Evolutionary conservation across 805 yeast species (phyloP).

Genomic region (Tetrapisispora phaffii): DNA sequence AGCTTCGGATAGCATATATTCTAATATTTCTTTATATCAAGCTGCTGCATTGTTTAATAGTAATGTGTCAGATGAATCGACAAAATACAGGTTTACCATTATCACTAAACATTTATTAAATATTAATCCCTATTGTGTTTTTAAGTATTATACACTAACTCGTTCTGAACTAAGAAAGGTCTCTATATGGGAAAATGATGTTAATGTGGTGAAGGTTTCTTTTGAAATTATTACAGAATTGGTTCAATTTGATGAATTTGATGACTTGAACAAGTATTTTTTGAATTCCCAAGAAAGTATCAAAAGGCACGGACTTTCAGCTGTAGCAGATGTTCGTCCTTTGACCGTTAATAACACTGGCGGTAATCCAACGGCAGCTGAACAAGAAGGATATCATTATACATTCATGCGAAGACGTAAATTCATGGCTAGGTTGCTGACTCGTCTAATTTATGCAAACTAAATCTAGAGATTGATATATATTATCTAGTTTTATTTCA

Average conservation of each 20-base stretch:
- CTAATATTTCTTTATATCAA: slow-evolving; percentile 30
- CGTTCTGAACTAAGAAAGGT: slow-evolving; percentile 26
- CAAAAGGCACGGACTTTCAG: slow-evolving; percentile 16
- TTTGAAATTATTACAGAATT: slow-evolving; percentile 25
- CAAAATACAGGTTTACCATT: slow-evolving; percentile 28
- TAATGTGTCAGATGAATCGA: slow-evolving; percentile 29
- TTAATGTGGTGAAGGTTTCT: slow-evolving; percentile 28
- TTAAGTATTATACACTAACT: slow-evolving; percentile 27
- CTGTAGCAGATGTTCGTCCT: slow-evolving; percentile 5
- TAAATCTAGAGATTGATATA: slow-evolving; percentile 5
- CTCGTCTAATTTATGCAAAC: slow-evolving; percentile 4
- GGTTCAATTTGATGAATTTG: slow-evolving; percentile 27
- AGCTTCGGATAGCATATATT: slow-evolving; percentile 20
- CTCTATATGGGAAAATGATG: slow-evolving; percentile 24
- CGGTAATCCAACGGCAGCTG: slow-evolving; percentile 5
- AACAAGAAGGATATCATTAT: neutral
- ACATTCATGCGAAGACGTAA: neutral
- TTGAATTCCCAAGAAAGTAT: slow-evolving; percentile 16
- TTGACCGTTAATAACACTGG: slow-evolving; percentile 4
- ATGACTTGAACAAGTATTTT: slow-evolving; percentile 15
- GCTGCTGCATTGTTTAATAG: slow-evolving; percentile 28
- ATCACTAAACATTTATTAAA: slow-evolving; percentile 26
- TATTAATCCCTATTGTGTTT: slow-evolving; percentile 27
- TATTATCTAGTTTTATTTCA: neutral
- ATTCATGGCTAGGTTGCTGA: slow-evolving; percentile 4